Percentiles rank a stretch among this genome's conserved stretches.
These are phyloP conservation scores for Xylaria flabelliformis DNA, from an alignment of 495 filamentous ascomycete species.

Conservation along the genomic window DNA sequence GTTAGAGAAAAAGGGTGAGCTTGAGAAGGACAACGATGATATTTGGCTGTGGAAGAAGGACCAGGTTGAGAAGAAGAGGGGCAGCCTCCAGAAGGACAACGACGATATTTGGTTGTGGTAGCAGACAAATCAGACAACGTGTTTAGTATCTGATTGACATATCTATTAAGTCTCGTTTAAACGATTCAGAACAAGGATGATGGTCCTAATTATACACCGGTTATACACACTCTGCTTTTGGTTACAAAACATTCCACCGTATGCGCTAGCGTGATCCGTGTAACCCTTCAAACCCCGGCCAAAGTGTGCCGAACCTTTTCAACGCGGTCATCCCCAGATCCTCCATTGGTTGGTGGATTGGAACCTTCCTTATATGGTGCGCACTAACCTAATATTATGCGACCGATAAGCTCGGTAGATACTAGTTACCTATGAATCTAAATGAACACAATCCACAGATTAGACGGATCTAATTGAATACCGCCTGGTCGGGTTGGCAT, in stretches of 20 bases:
- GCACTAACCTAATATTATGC: background rate
- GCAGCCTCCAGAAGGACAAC: constrained; percentile 20
- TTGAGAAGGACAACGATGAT: constrained; percentile 14
- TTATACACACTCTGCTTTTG: background rate
- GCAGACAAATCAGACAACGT: background rate
- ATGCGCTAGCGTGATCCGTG: background rate
- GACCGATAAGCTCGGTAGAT: background rate
- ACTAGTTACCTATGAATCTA: background rate
- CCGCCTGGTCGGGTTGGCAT: background rate
- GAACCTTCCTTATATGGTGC: background rate
- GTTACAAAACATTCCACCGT: background rate
- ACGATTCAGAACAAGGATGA: background rate
- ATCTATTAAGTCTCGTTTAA: background rate
- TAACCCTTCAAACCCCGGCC: background rate
- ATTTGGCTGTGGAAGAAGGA: constrained; percentile 21
- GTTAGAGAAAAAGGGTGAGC: constrained; percentile 40
- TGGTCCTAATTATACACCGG: background rate
- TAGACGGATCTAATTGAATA: background rate
- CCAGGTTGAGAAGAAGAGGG: constrained; percentile 10
- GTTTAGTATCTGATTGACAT: background rate
- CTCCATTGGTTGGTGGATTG: background rate
- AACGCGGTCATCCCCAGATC: background rate
- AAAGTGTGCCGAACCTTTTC: background rate
- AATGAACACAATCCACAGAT: background rate
- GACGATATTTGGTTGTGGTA: constrained; percentile 23